Evolutionary conservation across 176 grass and related monocot species (phyloP), one percentile per base, ranked within the genome.

Genomic region (Urochloa ruziziensis): DNA sequence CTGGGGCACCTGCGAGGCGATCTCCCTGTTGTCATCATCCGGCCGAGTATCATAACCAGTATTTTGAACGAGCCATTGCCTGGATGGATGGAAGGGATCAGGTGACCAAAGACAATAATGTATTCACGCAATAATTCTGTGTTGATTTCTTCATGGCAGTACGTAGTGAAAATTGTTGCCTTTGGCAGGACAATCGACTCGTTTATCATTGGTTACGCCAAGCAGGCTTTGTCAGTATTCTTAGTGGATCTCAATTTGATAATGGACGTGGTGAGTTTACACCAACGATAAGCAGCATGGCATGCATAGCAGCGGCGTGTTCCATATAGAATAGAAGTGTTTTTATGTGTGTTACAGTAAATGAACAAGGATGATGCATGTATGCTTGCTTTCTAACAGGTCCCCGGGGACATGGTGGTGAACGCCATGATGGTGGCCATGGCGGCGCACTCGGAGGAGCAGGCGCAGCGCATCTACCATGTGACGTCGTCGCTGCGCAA

Each of bases 31-130:
- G 82, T 95, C 19, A 90, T 92, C 18, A 10, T 95, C n/a, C 83
- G 93, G 9, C 93, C 90, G 5, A 86, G 90, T 12, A 90, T 95
- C 25, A 95, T 95, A 72, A 90, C 88, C n/a, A 92, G 93, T 48
- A 77, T 81, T 6, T 23, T 77, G 60, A 90, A 88, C 25, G 93
- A 92, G 3, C 93, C 93, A 19, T 35, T 95, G 67, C 90, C 90
- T 36, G 93, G 93, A 27, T 95, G 93, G 93, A 90, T 88, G 30
- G 93, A 95, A 86, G 88, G 90, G 73, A 67, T 78, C 16, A 84
- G 90, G 89, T 91, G 42, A 56, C 0, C 7, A 28, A 76, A 27
- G 19, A 37, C 33, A 39, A 7, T n/a, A n/a, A n/a, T n/a, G n/a
- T n/a, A n/a, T n/a, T n/a, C n/a, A n/a, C n/a, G n/a, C 66, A 24